These are phyloP conservation scores for Arthrobotrys pseudoclavata DNA, from an alignment of 2,329 filamentous ascomycete genomes.

Conservation along the genomic window DNA sequence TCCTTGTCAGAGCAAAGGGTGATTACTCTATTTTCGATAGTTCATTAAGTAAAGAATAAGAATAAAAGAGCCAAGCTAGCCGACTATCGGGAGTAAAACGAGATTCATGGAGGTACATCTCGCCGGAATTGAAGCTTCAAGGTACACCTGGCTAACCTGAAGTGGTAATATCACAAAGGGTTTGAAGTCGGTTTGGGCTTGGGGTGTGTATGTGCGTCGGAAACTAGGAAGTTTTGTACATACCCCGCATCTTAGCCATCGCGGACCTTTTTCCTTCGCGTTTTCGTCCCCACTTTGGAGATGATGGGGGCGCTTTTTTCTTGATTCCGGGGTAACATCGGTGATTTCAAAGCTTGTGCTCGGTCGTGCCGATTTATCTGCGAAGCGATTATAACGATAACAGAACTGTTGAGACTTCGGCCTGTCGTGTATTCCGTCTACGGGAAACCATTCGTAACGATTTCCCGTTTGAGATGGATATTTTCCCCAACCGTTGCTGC, in stretches of 20 bases:
- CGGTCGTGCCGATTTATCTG: slow-evolving; percentile 8
- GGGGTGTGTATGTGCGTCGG: slow-evolving; percentile 34
- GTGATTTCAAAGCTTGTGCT: slow-evolving; percentile 28
- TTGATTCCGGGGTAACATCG: slow-evolving; percentile 27
- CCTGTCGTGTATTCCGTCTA: not conserved
- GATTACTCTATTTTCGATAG: slow-evolving; percentile 4
- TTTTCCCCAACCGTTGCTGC: slow-evolving; percentile 5
- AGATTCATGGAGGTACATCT: slow-evolving; percentile 2
- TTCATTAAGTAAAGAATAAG: not conserved
- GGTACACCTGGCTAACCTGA: slow-evolving; percentile 27
- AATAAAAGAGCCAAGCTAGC: not conserved
- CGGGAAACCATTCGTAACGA: slow-evolving; percentile 33
- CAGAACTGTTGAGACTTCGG: slow-evolving; percentile 2
- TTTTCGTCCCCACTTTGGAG: slow-evolving; percentile 22
- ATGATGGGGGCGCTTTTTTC: slow-evolving; percentile 30
- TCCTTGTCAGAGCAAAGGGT: slow-evolving; percentile 17
- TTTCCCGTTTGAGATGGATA: slow-evolving; percentile 19
- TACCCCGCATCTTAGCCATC: slow-evolving; percentile 46
- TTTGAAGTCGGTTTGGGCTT: slow-evolving; percentile 13
- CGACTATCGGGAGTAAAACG: slow-evolving; percentile 33
- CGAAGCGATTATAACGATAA: not conserved
- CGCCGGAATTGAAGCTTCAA: slow-evolving; percentile 8
- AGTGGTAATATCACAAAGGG: slow-evolving; percentile 17
- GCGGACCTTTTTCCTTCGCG: slow-evolving; percentile 23
- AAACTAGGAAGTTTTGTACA: slow-evolving; percentile 51